Percentiles rank a stretch among this genome's conserved stretches.
phyloP scores from a whole-genome alignment of 495 filamentous ascomycete species.

The Penicillium fimorum region DNA sequence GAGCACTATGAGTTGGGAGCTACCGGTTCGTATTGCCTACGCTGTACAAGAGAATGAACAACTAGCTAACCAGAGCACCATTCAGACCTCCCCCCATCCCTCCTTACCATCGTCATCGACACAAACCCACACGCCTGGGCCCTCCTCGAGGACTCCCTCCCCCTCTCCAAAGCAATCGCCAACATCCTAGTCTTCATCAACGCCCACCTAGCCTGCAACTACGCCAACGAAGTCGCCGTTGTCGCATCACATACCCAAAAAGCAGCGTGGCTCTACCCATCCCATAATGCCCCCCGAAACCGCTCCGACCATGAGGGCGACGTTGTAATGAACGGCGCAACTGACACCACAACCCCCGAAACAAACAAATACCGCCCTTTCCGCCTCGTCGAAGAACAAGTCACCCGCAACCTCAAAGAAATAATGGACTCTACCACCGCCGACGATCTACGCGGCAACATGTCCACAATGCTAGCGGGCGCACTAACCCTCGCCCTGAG shows the following conservation, averaged over 20 bases:
- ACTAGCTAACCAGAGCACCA: not conserved
- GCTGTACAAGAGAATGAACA: not conserved
- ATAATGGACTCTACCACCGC: constrained; percentile 66
- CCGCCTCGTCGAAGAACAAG: constrained; percentile 73
- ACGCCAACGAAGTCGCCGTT: constrained; percentile 89
- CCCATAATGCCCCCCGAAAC: constrained; percentile 21
- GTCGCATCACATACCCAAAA: constrained; percentile 82
- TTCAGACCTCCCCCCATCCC: constrained; percentile 72
- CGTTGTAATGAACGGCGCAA: constrained; percentile 33
- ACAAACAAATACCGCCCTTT: constrained; percentile 96
- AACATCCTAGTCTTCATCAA: constrained; percentile 96
- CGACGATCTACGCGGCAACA: constrained; percentile 56
- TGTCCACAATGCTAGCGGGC: constrained; percentile 81
- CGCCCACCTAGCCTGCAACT: constrained; percentile 87
- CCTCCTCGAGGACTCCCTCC: constrained; percentile 68
- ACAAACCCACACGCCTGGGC: constrained; percentile 96
- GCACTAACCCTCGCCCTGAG: constrained; percentile 85
- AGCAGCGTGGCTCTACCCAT: constrained; percentile 86
- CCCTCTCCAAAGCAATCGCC: constrained; percentile 79
- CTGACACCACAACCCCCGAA: constrained; percentile 32
- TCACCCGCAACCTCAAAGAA: constrained; percentile 65
- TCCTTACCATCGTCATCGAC: constrained; percentile 89
- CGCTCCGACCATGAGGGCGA: constrained; percentile 40
- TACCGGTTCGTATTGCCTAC: constrained; percentile 14
- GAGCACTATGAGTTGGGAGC: constrained; percentile 68